phyloP scores from a whole-genome alignment of 2,329 filamentous ascomycete species.

The Herpotrichia juniperi region DNA sequence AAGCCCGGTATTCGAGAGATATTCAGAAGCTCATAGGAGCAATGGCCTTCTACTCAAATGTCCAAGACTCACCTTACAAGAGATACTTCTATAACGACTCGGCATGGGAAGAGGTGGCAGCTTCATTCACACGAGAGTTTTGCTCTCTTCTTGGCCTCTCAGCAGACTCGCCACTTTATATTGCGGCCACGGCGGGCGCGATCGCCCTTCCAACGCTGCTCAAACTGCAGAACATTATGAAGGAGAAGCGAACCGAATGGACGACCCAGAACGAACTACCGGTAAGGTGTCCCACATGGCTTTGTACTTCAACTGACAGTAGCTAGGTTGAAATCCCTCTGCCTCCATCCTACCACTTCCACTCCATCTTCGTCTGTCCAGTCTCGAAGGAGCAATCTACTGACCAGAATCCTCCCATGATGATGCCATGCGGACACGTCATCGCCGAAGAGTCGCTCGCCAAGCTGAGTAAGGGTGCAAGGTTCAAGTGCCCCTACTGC shows the following conservation, averaged over 20 bases:
- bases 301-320: neutral
- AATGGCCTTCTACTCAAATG: constrained; percentile 78
- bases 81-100: constrained; percentile 75
- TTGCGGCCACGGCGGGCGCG: constrained; percentile 88
- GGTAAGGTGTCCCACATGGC: constrained; percentile 58
- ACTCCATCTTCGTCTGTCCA: constrained; percentile 96
- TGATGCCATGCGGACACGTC: constrained; percentile 94
- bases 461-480: constrained; percentile 75
- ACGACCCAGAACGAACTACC: constrained; percentile 89
- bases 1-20: constrained; percentile 75
- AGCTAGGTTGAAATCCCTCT: constrained; percentile 68
- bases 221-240: constrained; percentile 87
- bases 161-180: constrained; percentile 89
- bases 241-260: constrained; percentile 91
- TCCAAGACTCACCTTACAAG: constrained; percentile 78
- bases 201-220: constrained; percentile 88
- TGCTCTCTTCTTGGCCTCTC: constrained; percentile 89
- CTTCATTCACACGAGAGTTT: constrained; percentile 93
- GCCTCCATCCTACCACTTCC: constrained; percentile 73
- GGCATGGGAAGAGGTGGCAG: constrained; percentile 81
- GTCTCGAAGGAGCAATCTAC: constrained; percentile 97
- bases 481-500: constrained; percentile 97
- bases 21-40: constrained; percentile 82
- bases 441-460: constrained; percentile 84
- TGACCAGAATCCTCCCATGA: constrained; percentile 91